Base-by-base conservation (phyloP, 441 rosid species). In the Geranium incanum region DNA sequence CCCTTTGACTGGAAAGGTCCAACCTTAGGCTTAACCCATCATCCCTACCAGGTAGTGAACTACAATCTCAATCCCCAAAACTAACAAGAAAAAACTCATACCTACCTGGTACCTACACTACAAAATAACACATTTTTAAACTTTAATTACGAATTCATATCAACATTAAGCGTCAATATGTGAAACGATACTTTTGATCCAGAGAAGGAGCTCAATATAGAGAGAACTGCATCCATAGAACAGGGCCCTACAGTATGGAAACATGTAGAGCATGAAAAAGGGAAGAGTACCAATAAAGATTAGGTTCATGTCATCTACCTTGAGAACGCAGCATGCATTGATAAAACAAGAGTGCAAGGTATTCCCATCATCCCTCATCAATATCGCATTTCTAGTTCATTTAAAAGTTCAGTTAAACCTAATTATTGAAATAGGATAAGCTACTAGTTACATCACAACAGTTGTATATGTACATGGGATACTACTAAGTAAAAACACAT, bases 301-400 rank as follows among this genome's bases (percentile, higher is more conserved):
- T 82, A 89, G 87, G 90, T 85, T 81, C 83, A 80, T 91, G 89
- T 86, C 95, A 80, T 87, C 95, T 90, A 93, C 33, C 33, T 28
- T 28, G 33, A 28, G 33, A 28, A 28, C 33, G 33, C 33, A 28
- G 33, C 89, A 84, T 77, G 95, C 84, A 93, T 90, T 86, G 95
- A 87, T 28, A 28, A 91, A 93, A 93, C 91, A 93, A 86, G 93
- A 79, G 90, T 83, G 88, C 88, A 88, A 81, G 90, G 92, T 85
- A 85, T 80, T 88, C 90, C 88, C 95, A 86, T 81, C 92, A 90
- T 90, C 90, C 90, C 90, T 89, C 97, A 91, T 89, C 94, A 85
- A 86, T 84, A 89, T 87, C 87, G 92, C 98, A 90, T 87, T 84
- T 95, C 89, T 90, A 93, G 92, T 89, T 86, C 78, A 91, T 89